phyloP scores from a whole-genome alignment of 805 yeast genomes.

The Diddensiella transvaalensis region DNA sequence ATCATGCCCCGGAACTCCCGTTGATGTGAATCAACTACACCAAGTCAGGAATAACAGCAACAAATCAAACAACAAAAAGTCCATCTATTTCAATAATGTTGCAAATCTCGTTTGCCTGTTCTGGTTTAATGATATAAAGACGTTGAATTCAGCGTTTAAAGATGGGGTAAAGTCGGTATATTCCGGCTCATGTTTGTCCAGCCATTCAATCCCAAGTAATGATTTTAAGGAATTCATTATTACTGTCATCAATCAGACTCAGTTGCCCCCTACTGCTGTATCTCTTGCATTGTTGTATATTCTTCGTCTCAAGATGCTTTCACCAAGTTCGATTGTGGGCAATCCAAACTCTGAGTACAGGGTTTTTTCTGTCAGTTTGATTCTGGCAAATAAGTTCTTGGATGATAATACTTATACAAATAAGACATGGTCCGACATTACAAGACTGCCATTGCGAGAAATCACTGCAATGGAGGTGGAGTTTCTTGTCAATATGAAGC shows the following conservation, averaged over 20 bases:
- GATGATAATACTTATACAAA: conserved; percentile 93
- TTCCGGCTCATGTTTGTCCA: not conserved
- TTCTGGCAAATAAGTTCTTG: conserved; percentile 84
- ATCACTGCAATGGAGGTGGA: conserved; percentile 64
- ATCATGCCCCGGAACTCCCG: not conserved
- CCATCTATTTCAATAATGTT: conserved; percentile 23
- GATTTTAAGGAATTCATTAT: conserved; percentile 30
- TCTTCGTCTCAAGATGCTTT: conserved; percentile 26
- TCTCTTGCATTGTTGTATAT: conserved; percentile 34
- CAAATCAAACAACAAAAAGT: not conserved
- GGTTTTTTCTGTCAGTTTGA: conserved; percentile 56
- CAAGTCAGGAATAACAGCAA: too few species aligned
- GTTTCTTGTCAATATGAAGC: conserved; percentile 58
- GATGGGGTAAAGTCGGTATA: conserved; percentile 2
- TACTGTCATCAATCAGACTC: conserved; percentile 29
- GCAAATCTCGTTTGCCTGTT: conserved; percentile 32
- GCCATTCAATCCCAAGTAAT: conserved; percentile 20
- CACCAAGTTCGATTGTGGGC: conserved; percentile 25
- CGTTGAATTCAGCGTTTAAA: conserved; percentile 10
- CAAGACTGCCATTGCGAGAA: conserved; percentile 56
- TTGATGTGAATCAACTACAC: too few species aligned
- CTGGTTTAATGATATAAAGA: conserved; percentile 28
- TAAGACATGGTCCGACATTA: conserved; percentile 87
- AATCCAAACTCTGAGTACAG: conserved; percentile 36
- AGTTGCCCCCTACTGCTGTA: conserved; percentile 31